Conservation (phyloP, 1,284 basidiomycete genomes). For the Marasmius sp. region DNA sequence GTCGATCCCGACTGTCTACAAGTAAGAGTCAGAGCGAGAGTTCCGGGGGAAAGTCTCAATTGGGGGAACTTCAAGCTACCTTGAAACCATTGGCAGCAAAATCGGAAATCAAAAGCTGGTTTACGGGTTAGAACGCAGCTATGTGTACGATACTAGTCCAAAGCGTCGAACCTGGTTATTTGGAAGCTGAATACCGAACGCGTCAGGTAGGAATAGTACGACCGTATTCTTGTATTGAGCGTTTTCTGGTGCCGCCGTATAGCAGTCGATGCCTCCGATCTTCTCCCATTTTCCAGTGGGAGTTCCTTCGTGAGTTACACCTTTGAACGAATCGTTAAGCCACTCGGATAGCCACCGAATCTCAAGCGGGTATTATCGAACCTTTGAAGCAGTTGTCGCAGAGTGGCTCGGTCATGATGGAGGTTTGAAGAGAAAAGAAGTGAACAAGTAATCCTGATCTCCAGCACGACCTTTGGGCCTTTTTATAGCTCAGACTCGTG, state of each 20-base stretch:
- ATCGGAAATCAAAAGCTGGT: slow-evolving; percentile 45
- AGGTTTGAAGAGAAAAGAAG: no score
- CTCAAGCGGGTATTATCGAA: no score
- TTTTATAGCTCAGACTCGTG: no score
- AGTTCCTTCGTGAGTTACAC: slow-evolving; percentile 57
- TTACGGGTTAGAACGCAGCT: not conserved
- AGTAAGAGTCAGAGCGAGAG: slow-evolving; percentile 50
- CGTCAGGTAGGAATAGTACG: slow-evolving; percentile 50
- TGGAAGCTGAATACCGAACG: slow-evolving; percentile 37
- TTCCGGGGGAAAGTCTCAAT: slow-evolving; percentile 43
- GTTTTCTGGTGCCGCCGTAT: slow-evolving; percentile 44
- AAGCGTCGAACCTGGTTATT: slow-evolving; percentile 8
- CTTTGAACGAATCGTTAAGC: slow-evolving; percentile 24
- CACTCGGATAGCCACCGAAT: no score
- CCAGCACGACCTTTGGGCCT: no score
- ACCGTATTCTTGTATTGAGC: slow-evolving; percentile 54
- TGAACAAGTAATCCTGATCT: no score
- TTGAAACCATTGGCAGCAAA: slow-evolving; percentile 54
- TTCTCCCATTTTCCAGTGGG: slow-evolving; percentile 14
- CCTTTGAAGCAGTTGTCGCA: no score
- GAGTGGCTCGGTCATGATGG: no score
- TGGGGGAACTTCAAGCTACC: slow-evolving; percentile 22
- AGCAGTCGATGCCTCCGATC: slow-evolving; percentile 46
- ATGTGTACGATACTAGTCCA: not conserved
- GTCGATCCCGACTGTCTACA: slow-evolving; percentile 51